These are phyloP conservation scores for Penicillium sp. DNA, from an alignment of 2,329 filamentous ascomycete genomes.

Conservation along the genomic window DNA sequence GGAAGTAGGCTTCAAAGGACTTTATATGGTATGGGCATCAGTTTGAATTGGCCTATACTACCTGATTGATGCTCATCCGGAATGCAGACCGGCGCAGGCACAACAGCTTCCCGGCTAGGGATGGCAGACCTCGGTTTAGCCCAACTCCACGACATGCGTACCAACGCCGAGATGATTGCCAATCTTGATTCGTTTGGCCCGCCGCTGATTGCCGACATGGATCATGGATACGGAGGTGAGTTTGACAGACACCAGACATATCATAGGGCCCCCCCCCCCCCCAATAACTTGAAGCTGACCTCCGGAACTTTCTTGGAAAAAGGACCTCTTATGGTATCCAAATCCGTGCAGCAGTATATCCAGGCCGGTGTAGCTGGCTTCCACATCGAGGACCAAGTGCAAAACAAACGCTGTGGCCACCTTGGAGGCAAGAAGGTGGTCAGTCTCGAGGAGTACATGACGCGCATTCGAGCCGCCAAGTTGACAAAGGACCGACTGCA, in stretches of 20 bases:
- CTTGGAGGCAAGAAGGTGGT: conserved; percentile 40
- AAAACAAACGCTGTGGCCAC: conserved; percentile 41
- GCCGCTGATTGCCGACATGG: conserved; percentile 57
- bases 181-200: conserved; percentile 50
- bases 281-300: too few species aligned
- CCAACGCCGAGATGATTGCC: conserved; percentile 62
- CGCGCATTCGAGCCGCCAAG: conserved; percentile 37
- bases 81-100: conserved; percentile 58
- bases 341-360: conserved; percentile 49
- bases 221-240: conserved; percentile 51
- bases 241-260: not conserved
- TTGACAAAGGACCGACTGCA: conserved; percentile 30
- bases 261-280: not conserved
- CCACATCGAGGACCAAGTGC: conserved; percentile 56
- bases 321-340: conserved; percentile 40
- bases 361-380: conserved; percentile 53
- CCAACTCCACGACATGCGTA: conserved; percentile 59
- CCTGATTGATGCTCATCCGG: not conserved
- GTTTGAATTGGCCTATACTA: not conserved
- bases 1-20: conserved; percentile 57
- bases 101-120: conserved; percentile 57
- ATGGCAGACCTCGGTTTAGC: conserved; percentile 61
- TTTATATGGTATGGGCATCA: conserved; percentile 60
- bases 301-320: not conserved
- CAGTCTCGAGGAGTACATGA: conserved; percentile 31